Conservation (phyloP, 495 filamentous ascomycete species). For the Trichoderma reesei region DNA sequence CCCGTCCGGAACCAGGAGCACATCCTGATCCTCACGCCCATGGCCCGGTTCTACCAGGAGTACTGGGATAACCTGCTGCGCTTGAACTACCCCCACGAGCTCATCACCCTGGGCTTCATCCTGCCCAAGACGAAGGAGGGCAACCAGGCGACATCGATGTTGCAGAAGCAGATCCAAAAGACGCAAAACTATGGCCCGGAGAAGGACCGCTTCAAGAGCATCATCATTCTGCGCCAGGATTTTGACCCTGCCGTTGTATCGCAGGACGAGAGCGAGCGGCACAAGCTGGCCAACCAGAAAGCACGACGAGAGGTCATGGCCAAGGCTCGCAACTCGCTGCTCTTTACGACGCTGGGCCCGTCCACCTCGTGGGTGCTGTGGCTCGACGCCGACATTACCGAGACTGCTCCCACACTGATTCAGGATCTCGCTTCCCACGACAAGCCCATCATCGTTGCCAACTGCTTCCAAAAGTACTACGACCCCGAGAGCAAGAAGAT, state of each 20-base stretch:
- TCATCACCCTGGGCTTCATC: conserved; percentile 95
- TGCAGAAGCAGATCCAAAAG: conserved; percentile 75
- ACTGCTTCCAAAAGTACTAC: conserved; percentile 86
- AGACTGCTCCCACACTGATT: conserved; percentile 76
- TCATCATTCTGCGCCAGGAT: conserved; percentile 92
- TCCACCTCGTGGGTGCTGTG: conserved; percentile 92
- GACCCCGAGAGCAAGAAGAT: conserved; percentile 58
- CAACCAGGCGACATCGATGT: conserved; percentile 64
- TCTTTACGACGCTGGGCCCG: conserved; percentile 97
- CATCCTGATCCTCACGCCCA: conserved; percentile 83
- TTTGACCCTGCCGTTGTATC: conserved; percentile 73
- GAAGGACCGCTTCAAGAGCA: conserved; percentile 74
- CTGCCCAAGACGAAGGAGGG: conserved; percentile 85
- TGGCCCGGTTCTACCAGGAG: conserved; percentile 81
- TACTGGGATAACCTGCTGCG: conserved; percentile 94
- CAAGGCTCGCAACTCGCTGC: conserved; percentile 80
- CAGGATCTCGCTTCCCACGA: conserved; percentile 85
- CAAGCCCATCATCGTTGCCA: conserved; percentile 82
- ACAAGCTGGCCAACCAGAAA: conserved; percentile 85
- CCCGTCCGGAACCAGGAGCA: conserved; percentile 72
- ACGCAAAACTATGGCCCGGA: conserved; percentile 69
- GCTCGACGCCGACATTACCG: conserved; percentile 87
- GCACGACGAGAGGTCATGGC: conserved; percentile 80
- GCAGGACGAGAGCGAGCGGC: conserved; percentile 79
- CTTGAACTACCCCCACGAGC: conserved; percentile 80